Conservation (phyloP, 164 flowering plant genomes). For the Nelumbo lutea region DNA sequence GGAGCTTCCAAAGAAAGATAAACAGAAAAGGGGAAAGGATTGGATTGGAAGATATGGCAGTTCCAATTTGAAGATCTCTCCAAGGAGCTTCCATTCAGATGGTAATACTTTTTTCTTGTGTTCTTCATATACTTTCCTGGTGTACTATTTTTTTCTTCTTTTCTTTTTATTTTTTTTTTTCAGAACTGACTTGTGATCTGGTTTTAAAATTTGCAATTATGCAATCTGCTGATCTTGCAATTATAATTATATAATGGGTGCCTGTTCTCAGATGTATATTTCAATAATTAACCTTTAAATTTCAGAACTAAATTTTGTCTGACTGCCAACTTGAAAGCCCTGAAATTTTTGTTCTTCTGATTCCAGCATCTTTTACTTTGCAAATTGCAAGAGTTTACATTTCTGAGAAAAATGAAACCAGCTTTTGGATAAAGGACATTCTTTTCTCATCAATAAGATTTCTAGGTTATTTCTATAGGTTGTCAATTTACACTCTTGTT, state of each 20-base stretch:
- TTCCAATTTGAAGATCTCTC: constrained; percentile 16
- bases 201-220: too few relatives aligned
- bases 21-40: constrained; percentile 26
- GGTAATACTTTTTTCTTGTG: constrained; percentile 18
- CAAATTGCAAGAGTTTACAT: background rate
- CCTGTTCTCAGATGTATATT: background rate
- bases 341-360: background rate
- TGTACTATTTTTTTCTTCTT: too few relatives aligned
- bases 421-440: background rate
- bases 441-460: background rate
- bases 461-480: background rate
- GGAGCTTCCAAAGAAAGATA: constrained; percentile 23
- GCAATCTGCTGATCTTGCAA: too few relatives aligned
- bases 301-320: background rate
- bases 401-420: background rate
- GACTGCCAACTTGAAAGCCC: background rate
- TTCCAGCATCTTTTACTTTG: background rate
- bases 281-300: background rate
- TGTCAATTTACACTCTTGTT: background rate
- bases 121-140: background rate
- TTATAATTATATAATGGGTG: too few relatives aligned
- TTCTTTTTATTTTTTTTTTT: too few relatives aligned
- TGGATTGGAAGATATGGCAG: constrained; percentile 19
- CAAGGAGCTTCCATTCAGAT: constrained; percentile 24
- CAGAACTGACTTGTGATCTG: too few relatives aligned